A percentile compares a stretch with the other conserved stretches of the same genome.
phyloP scores from a whole-genome alignment of 345 rosid species.

The Rhodomyrtus tomentosa region DNA sequence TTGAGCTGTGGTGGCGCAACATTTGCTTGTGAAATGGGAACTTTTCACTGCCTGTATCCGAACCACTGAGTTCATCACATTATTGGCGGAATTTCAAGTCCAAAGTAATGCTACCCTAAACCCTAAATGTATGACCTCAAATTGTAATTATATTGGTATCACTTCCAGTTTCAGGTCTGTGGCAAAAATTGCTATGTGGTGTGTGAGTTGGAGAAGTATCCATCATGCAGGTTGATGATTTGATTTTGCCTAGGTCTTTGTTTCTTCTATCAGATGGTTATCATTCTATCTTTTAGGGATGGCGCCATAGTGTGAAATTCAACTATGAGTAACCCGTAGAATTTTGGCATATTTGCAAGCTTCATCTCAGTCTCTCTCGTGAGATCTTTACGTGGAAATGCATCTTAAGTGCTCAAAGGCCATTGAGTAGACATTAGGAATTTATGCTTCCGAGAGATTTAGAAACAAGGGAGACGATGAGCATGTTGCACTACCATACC shows the following conservation, averaged over 20 bases:
- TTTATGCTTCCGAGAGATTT: background rate
- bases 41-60: background rate
- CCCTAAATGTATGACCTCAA: background rate
- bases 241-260: background rate
- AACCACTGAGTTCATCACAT: background rate
- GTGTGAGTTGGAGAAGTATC: background rate
- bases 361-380: background rate
- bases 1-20: background rate
- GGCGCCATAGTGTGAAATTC: background rate
- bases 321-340: background rate
- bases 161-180: background rate
- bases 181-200: background rate
- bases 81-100: background rate
- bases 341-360: background rate
- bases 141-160: background rate
- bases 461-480: background rate
- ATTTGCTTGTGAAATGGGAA: background rate
- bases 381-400: background rate
- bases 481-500: background rate
- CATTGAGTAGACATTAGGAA: background rate
- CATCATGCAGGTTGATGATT: background rate
- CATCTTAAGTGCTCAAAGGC: background rate
- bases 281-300: background rate
- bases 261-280: background rate
- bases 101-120: background rate